phyloP scores from a whole-genome alignment of 140 eudicot genomes.

The Oenanthe javanica region DNA sequence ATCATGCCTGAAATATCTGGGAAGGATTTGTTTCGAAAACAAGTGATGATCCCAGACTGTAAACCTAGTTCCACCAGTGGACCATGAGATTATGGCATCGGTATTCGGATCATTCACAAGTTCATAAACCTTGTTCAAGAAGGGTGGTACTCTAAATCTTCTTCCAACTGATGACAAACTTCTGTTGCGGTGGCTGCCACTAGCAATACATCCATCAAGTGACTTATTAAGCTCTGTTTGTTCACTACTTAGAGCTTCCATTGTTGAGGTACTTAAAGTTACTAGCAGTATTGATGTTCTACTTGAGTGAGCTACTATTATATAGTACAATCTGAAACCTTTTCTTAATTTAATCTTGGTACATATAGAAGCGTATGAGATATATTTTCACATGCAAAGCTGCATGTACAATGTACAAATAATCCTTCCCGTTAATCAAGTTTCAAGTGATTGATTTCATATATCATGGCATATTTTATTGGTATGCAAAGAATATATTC shows the following conservation, averaged over 20 bases:
- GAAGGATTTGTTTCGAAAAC: conserved; percentile 4
- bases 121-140: conserved; percentile 6
- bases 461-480: neutral
- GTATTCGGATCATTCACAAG: neutral
- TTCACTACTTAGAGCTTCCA: neutral
- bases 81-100: conserved; percentile 1
- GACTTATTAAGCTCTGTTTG: neutral
- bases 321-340: neutral
- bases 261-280: neutral
- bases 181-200: neutral
- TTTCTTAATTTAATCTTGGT: neutral
- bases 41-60: conserved; percentile 11
- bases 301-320: neutral
- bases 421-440: conserved; percentile 6
- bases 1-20: conserved; percentile 12
- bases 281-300: neutral
- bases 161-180: neutral
- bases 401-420: neutral
- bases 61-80: conserved; percentile 6
- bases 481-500: neutral
- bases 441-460: neutral
- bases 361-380: neutral
- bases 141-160: conserved; percentile 3
- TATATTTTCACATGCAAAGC: neutral
- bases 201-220: neutral